These are phyloP conservation scores for Ligustrum vulgare DNA, from an alignment of 257 asterid species.

Conservation along the genomic window DNA sequence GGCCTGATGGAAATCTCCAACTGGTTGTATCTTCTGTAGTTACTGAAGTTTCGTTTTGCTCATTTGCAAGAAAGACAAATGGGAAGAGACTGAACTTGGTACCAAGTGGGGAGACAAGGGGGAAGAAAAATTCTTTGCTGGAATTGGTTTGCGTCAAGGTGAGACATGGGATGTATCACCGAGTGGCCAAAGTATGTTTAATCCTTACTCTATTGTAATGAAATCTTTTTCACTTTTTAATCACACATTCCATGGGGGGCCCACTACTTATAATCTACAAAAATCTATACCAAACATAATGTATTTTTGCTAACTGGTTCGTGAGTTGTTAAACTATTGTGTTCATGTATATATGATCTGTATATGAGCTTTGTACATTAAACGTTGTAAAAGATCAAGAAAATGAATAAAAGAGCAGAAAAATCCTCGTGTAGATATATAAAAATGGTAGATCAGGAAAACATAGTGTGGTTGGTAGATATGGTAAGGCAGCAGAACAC, in stretches of 20 bases:
- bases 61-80: constrained; percentile 86
- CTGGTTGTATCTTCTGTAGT: constrained; percentile 10
- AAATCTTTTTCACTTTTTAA: neutral
- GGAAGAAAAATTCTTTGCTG: constrained; percentile 93
- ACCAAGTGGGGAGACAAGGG: constrained; percentile 99
- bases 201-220: neutral
- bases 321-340: neutral
- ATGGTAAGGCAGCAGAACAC: neutral
- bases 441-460: neutral
- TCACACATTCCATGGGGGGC: no score
- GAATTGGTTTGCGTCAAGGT: constrained; percentile 97
- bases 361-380: neutral
- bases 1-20: constrained; percentile 9
- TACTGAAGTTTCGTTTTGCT: constrained; percentile 14
- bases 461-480: neutral
- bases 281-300: no score
- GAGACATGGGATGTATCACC: constrained; percentile 98
- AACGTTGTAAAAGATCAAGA: neutral
- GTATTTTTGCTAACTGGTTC: neutral
- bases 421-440: neutral
- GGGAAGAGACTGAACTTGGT: constrained; percentile 98
- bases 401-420: neutral
- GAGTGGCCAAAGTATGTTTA: constrained; percentile 56
- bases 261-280: no score
- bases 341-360: neutral